Evolutionary conservation across 805 yeast genomes (phyloP), one percentile per base, ranked within the genome.

Genomic region (Candida ortonii): DNA sequence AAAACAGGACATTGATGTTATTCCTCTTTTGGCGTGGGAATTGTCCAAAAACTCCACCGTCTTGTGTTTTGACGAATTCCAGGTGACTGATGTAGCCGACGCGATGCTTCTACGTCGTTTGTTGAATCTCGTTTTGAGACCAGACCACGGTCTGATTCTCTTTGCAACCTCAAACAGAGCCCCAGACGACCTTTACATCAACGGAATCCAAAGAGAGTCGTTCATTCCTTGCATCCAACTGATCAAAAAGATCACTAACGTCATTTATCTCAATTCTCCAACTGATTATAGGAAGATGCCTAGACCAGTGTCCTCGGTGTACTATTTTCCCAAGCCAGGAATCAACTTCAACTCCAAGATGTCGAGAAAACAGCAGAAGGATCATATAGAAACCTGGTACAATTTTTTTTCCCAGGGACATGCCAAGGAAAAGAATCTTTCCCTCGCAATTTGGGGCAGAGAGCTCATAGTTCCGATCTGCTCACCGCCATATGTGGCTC

Each of bases 51-150:
- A 71, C 31, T 71, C 93, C 4, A 81, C 90, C 1, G 78, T 93
- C 1, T 60, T 93, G 40, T 93, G 98, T 59, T 86, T 93, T 57
- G 98, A 93, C 62, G 98, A 93, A 63, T 90, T 93, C 55, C 97
- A 93, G 62, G 98, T 93, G 26, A 87, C 96, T 1, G 98, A 93
- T 59, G 97, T 93, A 19, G 98, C 97, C 0, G 98, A 93, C 61
- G 98, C 98, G 2, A 93, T 93, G 97, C 69, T 93, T 21, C 68
- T 93, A 26, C 75, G 98, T 44, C 69, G 96, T 32, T 64, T 89
- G 24, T 53, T 86, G 25, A 74, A 77, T 50, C 60, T 77, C 23
- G 68, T 85, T n/a, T 62, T 89, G 37, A 73, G 82, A 28, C 76
- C 80, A 1, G 75, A 80, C 33, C 82, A 83, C 52, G 97, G 97